Conservation (phyloP, 768 basidiomycete species). For the Boletus coccyginus region DNA sequence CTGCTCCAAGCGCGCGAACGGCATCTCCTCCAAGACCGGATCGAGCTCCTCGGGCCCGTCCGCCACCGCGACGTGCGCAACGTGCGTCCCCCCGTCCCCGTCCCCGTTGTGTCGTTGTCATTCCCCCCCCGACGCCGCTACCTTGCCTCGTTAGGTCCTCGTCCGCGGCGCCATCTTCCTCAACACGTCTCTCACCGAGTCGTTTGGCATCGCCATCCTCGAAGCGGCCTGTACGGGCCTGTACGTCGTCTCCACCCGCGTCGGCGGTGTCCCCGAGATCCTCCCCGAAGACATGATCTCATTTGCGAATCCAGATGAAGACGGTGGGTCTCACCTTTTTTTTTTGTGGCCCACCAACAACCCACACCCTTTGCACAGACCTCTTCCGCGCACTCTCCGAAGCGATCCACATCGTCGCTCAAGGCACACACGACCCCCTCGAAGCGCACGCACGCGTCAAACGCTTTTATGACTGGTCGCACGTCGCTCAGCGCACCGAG, state of each 20-base stretch:
- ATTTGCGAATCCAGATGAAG: constrained; percentile 90
- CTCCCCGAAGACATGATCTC: constrained; percentile 93
- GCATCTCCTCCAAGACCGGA: constrained; percentile 82
- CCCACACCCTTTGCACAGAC: constrained; percentile 57
- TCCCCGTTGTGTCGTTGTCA: rapidly evolving
- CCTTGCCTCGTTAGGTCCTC: constrained; percentile 58
- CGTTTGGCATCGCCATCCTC: constrained; percentile 96
- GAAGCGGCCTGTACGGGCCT: constrained; percentile 95
- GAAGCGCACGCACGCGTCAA: constrained; percentile 75
- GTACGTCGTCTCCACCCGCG: constrained; percentile 90
- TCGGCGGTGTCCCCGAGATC: constrained; percentile 95
- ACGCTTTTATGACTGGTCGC: constrained; percentile 84
- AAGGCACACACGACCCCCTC: constrained; percentile 70
- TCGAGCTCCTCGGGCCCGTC: constrained; percentile 85
- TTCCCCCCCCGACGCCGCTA: neutral
- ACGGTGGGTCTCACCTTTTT: constrained; percentile 53
- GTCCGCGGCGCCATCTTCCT: constrained; percentile 85
- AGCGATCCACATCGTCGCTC: constrained; percentile 68
- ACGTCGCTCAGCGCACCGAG: constrained; percentile 80
- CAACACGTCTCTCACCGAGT: constrained; percentile 93
- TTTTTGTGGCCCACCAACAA: too few relatives aligned
- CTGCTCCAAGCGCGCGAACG: constrained; percentile 95
- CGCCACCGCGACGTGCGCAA: constrained; percentile 78
- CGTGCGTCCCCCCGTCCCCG: constrained; percentile 39
- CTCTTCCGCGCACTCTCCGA: constrained; percentile 79